These are phyloP conservation scores for Rhizopus arrhizus DNA, from an alignment of 371 early-diverging fungal species.

Conservation along the genomic window DNA sequence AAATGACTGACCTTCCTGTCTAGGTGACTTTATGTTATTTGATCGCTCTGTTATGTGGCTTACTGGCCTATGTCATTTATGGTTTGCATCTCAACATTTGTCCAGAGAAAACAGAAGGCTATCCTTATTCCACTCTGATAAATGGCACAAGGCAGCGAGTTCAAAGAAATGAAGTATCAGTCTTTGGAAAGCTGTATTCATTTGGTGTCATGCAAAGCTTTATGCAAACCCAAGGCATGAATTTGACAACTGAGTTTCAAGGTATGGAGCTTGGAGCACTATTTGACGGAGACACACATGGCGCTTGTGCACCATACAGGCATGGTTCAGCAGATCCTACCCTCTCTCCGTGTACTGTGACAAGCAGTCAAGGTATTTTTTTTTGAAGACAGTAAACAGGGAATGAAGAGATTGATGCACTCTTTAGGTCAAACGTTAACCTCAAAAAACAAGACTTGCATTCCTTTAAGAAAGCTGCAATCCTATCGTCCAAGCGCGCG, in stretches of 20 bases:
- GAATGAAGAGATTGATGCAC: constrained; percentile 1
- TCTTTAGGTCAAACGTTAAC: neutral
- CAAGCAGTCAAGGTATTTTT: constrained; percentile 45
- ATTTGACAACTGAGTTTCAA: constrained; percentile 45
- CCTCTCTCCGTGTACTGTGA: constrained; percentile 35
- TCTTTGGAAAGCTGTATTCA: constrained; percentile 50
- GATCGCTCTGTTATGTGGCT: constrained; percentile 65
- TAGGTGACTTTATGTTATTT: constrained; percentile 68
- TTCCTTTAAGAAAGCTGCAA: constrained; percentile 13
- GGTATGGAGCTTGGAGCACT: constrained; percentile 51
- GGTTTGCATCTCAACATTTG: constrained; percentile 60
- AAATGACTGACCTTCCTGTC: neutral
- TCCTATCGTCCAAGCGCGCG: neutral
- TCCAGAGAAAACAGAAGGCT: constrained; percentile 28
- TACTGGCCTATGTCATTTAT: constrained; percentile 74
- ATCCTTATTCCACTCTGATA: constrained; percentile 31
- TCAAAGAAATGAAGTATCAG: constrained; percentile 33
- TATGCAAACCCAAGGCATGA: constrained; percentile 35
- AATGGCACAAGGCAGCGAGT: constrained; percentile 34
- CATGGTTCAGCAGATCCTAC: constrained; percentile 20
- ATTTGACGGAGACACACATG: constrained; percentile 49
- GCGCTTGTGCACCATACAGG: constrained; percentile 41
- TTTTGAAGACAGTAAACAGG: neutral
- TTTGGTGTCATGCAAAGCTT: constrained; percentile 38
- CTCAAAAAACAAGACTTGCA: constrained; percentile 12